Evolutionary conservation across 1,139 yeast species (phyloP), one percentile per base, ranked within the genome.

Genomic region (Taphrina wiesneri): DNA sequence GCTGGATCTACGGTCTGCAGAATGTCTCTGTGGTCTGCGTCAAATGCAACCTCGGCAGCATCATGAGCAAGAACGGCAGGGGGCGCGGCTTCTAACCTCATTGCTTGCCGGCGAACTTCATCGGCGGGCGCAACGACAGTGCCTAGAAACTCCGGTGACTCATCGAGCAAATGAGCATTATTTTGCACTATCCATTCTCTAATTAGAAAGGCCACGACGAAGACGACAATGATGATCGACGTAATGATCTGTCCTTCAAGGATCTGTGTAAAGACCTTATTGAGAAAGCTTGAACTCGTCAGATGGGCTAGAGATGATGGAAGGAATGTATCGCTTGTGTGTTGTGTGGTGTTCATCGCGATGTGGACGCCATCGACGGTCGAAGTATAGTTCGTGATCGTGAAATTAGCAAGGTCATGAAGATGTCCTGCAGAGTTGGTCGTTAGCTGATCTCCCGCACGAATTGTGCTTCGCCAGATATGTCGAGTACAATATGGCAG

Each of bases 171-270:
- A 3, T 70, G 72, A 61, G 70, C 68, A 36, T 59, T 60, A 26
- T 67, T 52, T 28, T 67, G 68, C 17, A 75, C 65, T n/a, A 77
- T 73, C 79, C 79, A 77, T 56, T 77, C 79, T 19, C 78, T 69
- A 19, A 76, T 76, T 36, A 76, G 70, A 70, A 75, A 73, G 21
- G 76, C 70, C 3, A 75, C 70, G 53, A 75, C 72, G 23, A 75
- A 68, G 17, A 72, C 57, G 36, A 74, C 67, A 3, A 75, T 61
- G 17, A 74, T 69, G 15, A 72, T 41, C 9, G 72, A 67, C 7
- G 76, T 71, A 25, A 76, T 70, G 23, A 72, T 70, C 45, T 73
- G 74, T 9, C 79, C 79, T 57, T 75, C 77, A 9, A 74, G 69
- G 11, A 71, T 67, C 61, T 73, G 73, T 11, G 59, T 69, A n/a